Evolutionary conservation across 805 yeast species (phyloP), one percentile per base, ranked within the genome.

Genomic region (Yarrowia sp.): DNA sequence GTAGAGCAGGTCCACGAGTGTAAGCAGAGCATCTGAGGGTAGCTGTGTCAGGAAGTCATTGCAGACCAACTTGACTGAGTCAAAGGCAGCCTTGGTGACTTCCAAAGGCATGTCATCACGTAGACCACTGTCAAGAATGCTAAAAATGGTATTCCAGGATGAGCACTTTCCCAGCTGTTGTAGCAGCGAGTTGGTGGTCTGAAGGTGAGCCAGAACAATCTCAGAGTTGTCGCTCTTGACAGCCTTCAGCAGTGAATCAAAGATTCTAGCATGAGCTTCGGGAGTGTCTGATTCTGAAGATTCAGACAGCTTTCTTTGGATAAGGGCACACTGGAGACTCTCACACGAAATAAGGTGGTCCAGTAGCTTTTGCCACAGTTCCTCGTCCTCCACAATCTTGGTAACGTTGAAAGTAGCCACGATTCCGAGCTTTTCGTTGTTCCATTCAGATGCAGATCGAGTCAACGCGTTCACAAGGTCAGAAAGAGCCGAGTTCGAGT

Each of bases 1-100:
- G 73, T 83, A 85, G 45, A 94, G 80, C 0, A 93, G 86, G 71
- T 91, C 92, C 69, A 92, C 86, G 49, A 93, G 83, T 2, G 83
- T 81, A 69, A 83, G 84, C 45, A 91, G 81, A 68, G 88, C 89
- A n/a, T 81, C 79, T 42, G 83, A 77, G 0, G 98, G 97, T 11
- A 95, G 80, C 3, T 87, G 81, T 48, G 86, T 87, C 59, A 95
- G 77, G 74, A 94, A 92, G 75, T 94, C 98, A 74, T 92, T 96
- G 70, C 96, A 82, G 22, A 94, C 87, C 67, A 93, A 82, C 75
- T 91, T 93, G 71, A 94, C 81, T 0, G 95, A 89, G 69, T 88
- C 93, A 79, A 92, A 95, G 0, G 97, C 87, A 0, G 89, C 84
- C 71, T 85, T 86, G 70, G 86, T 80, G 46, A 91, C 82, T 5